Percentiles rank a stretch among this genome's conserved stretches.
Evolutionary conservation across 768 basidiomycete species (phyloP).

Genomic region (Dentipellis sp.): DNA sequence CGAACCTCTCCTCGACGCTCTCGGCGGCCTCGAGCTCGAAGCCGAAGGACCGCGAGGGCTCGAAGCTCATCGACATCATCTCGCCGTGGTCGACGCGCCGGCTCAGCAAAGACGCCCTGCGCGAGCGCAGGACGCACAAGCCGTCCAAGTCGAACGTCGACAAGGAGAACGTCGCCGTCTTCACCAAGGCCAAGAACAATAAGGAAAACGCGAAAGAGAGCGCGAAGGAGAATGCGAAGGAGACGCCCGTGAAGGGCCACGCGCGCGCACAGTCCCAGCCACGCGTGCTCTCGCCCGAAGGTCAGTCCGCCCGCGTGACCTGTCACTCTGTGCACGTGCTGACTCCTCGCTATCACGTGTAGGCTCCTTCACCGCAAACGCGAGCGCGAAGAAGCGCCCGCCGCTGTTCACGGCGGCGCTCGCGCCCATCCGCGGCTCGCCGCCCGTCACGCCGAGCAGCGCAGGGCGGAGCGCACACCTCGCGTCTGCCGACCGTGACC

Average conservation of each 20-base stretch:
- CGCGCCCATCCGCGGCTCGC: constrained; percentile 47
- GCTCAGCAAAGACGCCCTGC: constrained; percentile 12
- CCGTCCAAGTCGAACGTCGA: constrained; percentile 1
- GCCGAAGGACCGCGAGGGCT: constrained; percentile 10
- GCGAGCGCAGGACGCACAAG: constrained; percentile 10
- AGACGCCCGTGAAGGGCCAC: constrained; percentile 1
- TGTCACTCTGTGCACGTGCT: neutral
- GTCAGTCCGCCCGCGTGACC: neutral
- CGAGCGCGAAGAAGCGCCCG: constrained; percentile 6
- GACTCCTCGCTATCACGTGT: neutral
- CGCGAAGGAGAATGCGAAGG: neutral
- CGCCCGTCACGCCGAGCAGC: constrained; percentile 28
- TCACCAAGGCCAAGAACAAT: neutral
- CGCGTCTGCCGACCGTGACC: constrained; percentile 19
- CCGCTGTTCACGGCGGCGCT: constrained; percentile 13
- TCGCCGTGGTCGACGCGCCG: constrained; percentile 24
- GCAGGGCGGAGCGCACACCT: neutral
- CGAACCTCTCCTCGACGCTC: too few species aligned
- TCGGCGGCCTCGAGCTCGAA: constrained; percentile 6
- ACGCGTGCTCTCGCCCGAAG: constrained; percentile 16
- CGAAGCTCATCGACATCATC: constrained; percentile 25
- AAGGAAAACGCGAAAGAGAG: neutral
- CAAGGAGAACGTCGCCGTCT: constrained; percentile 7
- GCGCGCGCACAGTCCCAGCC: constrained; percentile 28
- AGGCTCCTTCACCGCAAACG: neutral